Conservation (phyloP, 2,329 filamentous ascomycete species). For the Diaporthe citriasiana region DNA sequence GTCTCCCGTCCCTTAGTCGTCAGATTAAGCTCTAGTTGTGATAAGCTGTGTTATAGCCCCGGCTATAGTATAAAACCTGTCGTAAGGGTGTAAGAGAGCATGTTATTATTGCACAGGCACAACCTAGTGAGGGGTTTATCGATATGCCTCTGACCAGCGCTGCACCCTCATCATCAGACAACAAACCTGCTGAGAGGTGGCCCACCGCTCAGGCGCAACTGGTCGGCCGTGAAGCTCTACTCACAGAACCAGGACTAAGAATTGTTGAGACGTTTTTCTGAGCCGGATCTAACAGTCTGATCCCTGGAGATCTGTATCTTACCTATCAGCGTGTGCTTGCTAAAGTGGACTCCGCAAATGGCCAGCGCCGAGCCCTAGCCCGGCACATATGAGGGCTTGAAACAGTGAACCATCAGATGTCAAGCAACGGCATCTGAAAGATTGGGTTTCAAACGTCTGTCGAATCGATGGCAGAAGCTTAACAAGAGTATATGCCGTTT, state of each 20-base stretch:
- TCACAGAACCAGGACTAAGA: not conserved
- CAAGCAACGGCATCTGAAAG: not conserved
- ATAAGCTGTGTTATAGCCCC: conserved; percentile 25
- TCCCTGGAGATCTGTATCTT: conserved; percentile 27
- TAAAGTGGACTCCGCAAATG: conserved; percentile 1
- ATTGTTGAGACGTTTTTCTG: not conserved
- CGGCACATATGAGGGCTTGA: conserved; percentile 19
- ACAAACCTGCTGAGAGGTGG: not conserved
- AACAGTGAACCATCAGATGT: conserved; percentile 6
- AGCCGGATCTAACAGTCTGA: conserved; percentile 11
- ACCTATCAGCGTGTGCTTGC: not conserved
- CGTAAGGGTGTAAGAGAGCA: conserved; percentile 18
- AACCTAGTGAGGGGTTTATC: conserved; percentile 15
- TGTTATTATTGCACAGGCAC: conserved; percentile 14
- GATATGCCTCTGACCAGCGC: conserved; percentile 18
- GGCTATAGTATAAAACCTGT: not conserved
- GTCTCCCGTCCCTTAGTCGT: conserved; percentile 30
- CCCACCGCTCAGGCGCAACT: not conserved
- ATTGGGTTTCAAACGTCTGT: not conserved
- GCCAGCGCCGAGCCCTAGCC: not conserved
- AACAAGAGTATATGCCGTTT: conserved; percentile 10
- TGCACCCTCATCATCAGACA: not conserved
- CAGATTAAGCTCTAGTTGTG: conserved; percentile 29
- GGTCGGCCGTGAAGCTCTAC: not conserved
- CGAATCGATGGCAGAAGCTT: not conserved